Evolutionary conservation across 2,329 filamentous ascomycete genomes (phyloP).

Genomic region (Pseudonectria buxi): DNA sequence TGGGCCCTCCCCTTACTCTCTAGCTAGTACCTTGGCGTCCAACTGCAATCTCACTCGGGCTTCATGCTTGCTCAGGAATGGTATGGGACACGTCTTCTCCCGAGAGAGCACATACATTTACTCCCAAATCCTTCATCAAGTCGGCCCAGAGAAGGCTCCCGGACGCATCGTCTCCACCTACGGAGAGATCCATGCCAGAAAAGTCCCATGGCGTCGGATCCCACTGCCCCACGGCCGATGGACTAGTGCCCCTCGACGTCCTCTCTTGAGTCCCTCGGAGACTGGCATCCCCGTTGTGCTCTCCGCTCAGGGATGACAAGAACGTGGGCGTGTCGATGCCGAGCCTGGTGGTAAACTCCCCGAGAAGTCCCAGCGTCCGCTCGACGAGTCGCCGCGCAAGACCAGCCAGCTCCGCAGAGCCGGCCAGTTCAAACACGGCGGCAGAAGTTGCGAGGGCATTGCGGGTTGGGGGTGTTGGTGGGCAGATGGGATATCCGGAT

Average conservation of each 20-base stretch:
- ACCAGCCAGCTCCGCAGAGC: conserved; percentile 1
- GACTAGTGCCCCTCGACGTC: conserved; percentile 1
- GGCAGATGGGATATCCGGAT: conserved; percentile 20
- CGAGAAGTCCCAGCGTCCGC: conserved; percentile 11
- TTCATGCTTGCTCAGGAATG: too few relatives aligned
- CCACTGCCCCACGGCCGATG: conserved; percentile 10
- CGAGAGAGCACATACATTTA: conserved; percentile 7
- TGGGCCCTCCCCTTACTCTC: too few relatives aligned
- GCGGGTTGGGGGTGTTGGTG: conserved; percentile 13
- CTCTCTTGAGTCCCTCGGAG: conserved; percentile 2
- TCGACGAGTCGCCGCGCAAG: conserved; percentile 6
- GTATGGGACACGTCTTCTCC: background rate
- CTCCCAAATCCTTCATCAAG: conserved; percentile 15
- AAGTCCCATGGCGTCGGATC: conserved; percentile 3
- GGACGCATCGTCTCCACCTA: conserved; percentile 7
- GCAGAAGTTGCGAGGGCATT: conserved; percentile 9
- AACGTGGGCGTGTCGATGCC: conserved; percentile 12
- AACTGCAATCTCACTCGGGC: too few relatives aligned
- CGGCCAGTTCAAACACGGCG: conserved; percentile 9
- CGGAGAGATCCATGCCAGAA: conserved; percentile 1
- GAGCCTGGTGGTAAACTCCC: conserved; percentile 13
- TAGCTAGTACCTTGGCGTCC: too few relatives aligned
- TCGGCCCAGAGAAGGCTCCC: conserved; percentile 16
- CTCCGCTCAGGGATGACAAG: background rate
- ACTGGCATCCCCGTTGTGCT: background rate